Percentiles rank a stretch among this genome's conserved stretches.
These are phyloP conservation scores for Wickerhamiella occidentalis DNA, from an alignment of 805 yeast genomes.

Conservation along the genomic window DNA sequence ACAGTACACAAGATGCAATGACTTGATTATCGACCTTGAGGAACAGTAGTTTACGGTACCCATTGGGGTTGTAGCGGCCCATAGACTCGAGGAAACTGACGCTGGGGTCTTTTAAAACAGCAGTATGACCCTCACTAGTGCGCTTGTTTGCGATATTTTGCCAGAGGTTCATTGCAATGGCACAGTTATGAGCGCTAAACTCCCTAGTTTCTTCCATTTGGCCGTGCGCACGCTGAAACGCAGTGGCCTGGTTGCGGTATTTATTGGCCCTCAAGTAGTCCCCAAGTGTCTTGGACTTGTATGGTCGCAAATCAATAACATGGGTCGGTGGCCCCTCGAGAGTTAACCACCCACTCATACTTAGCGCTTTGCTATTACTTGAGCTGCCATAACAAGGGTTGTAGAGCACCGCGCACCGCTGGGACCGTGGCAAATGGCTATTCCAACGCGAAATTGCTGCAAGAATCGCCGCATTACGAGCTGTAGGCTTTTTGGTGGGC, in stretches of 20 bases:
- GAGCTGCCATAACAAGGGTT: conserved; percentile 30
- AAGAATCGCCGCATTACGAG: conserved; percentile 32
- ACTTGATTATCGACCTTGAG: conserved; percentile 30
- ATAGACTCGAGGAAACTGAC: conserved; percentile 26
- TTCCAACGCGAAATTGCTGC: conserved; percentile 32
- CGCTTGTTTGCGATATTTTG: conserved; percentile 32
- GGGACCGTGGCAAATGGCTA: conserved; percentile 20
- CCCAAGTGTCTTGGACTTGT: conserved; percentile 24
- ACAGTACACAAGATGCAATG: conserved; percentile 34
- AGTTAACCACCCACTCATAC: conserved; percentile 32
- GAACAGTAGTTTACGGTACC: conserved; percentile 29
- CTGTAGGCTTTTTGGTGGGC: conserved; percentile 32
- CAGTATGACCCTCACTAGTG: conserved; percentile 30
- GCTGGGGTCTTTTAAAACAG: conserved; percentile 30
- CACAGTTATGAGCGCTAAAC: conserved; percentile 28
- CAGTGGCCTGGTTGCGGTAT: conserved; percentile 31
- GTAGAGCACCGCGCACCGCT: conserved; percentile 29
- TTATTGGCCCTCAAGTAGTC: conserved; percentile 34
- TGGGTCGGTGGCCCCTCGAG: conserved; percentile 32
- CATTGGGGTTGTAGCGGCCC: conserved; percentile 24
- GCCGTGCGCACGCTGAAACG: conserved; percentile 30
- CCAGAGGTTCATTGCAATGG: conserved; percentile 29
- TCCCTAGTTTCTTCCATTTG: conserved; percentile 28
- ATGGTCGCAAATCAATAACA: conserved; percentile 32
- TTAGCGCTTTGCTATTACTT: conserved; percentile 25